Evolutionary conservation across 2,329 filamentous ascomycete genomes (phyloP).

Genomic region (Pezicula neosporulosa): DNA sequence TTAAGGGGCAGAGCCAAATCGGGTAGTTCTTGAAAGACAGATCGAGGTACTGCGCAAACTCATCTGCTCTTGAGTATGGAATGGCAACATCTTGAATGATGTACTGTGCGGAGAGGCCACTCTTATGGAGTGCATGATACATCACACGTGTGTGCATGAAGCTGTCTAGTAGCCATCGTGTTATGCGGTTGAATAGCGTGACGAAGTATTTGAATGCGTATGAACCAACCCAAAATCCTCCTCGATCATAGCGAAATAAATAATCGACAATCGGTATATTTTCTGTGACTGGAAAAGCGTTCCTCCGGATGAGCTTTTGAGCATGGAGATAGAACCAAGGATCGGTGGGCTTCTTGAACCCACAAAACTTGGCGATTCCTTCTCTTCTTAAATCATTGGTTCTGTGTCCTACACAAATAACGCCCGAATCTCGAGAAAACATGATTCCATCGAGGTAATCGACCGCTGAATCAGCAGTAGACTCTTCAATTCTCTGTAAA

Average conservation of each 20-base stretch:
- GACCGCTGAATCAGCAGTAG: conserved; percentile 20
- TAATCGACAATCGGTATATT: conserved; percentile 46
- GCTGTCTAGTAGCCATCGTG: conserved; percentile 53
- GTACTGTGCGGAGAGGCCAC: conserved; percentile 49
- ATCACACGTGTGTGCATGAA: conserved; percentile 59
- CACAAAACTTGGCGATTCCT: conserved; percentile 26
- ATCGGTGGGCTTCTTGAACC: conserved; percentile 49
- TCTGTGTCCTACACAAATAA: conserved; percentile 50
- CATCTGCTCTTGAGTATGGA: conserved; percentile 43
- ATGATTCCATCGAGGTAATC: conserved; percentile 62
- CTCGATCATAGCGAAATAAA: conserved; percentile 60
- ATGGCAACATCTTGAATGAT: conserved; percentile 62
- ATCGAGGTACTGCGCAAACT: conserved; percentile 48
- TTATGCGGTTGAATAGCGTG: conserved; percentile 54
- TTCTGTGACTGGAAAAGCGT: conserved; percentile 29
- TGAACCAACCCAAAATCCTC: conserved; percentile 64
- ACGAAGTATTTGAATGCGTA: conserved; percentile 58
- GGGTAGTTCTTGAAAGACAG: conserved; percentile 26
- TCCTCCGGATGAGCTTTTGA: conserved; percentile 21
- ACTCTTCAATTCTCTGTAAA: conserved; percentile 33
- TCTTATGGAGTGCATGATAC: conserved; percentile 58
- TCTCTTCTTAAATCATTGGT: conserved; percentile 28
- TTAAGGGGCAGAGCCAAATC: conserved; percentile 54
- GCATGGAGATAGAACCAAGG: conserved; percentile 66
- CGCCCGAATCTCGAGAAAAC: conserved; percentile 38